Conservation (phyloP, 805 yeast species). For the Metschnikowia lachancei region DNA sequence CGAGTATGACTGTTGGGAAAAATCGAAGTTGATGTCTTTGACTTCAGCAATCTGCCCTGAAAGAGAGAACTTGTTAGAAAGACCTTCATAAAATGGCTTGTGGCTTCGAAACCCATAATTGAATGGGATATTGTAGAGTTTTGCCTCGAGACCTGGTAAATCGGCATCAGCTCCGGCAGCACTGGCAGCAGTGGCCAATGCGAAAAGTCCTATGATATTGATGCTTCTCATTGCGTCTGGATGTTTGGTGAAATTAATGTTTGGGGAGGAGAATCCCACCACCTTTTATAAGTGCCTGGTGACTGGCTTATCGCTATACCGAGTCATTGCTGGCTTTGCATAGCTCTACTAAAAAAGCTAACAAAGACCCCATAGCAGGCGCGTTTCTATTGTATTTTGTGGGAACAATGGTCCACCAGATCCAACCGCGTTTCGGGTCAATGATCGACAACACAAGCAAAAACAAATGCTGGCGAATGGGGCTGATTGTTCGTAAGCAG, state of each 20-base stretch:
- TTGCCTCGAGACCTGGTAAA: slow-evolving; percentile 1
- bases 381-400: neutral
- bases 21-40: neutral
- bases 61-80: neutral
- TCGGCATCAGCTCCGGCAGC: neutral
- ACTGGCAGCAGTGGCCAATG: neutral
- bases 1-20: neutral
- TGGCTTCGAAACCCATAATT: neutral
- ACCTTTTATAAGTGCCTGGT: neutral
- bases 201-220: neutral
- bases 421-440: neutral
- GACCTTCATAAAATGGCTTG: neutral
- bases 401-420: neutral
- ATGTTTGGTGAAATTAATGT: neutral
- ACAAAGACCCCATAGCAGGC: neutral
- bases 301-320: neutral
- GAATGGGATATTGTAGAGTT: slow-evolving; percentile 3
- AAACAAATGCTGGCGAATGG: neutral
- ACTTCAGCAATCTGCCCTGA: neutral
- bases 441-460: slow-evolving; percentile 1
- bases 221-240: neutral
- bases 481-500: slow-evolving; percentile 1
- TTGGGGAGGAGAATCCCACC: neutral
- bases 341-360: neutral
- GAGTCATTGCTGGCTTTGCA: neutral